phyloP scores from a whole-genome alignment of 2,329 filamentous ascomycete genomes.

The Colletotrichum sansevieriae region DNA sequence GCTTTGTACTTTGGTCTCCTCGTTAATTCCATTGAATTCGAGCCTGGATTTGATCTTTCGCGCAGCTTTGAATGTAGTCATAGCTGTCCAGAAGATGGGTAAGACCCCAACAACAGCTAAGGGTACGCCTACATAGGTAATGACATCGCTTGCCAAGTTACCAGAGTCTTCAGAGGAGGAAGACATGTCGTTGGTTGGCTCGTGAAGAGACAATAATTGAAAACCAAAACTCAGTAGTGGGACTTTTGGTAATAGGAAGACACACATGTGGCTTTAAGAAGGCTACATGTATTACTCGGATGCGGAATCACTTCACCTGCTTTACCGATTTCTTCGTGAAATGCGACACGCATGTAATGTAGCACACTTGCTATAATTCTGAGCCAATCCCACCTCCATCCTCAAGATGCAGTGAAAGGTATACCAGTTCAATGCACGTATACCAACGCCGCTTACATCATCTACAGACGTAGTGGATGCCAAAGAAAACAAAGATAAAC shows the following conservation, averaged over 20 bases:
- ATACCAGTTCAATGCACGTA: too few relatives aligned
- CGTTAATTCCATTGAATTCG: neutral
- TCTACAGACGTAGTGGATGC: too few relatives aligned
- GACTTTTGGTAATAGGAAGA: too few relatives aligned
- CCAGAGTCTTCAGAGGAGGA: conserved; percentile 2
- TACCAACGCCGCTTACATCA: too few relatives aligned
- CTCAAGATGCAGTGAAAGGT: too few relatives aligned
- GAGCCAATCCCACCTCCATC: too few relatives aligned
- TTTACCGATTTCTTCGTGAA: too few relatives aligned
- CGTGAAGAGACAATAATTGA: neutral
- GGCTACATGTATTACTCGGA: too few relatives aligned
- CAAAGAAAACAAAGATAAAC: neutral
- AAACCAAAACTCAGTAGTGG: neutral
- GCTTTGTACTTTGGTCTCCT: neutral
- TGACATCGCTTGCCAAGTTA: conserved; percentile 6
- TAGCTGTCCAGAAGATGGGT: neutral
- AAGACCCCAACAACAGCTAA: conserved; percentile 4
- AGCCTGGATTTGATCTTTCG: neutral
- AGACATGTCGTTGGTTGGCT: neutral
- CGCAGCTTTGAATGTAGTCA: neutral
- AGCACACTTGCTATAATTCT: too few relatives aligned
- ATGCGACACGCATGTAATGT: too few relatives aligned
- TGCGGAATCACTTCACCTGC: too few relatives aligned
- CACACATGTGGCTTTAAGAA: too few relatives aligned
- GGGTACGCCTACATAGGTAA: conserved; percentile 14